phyloP scores from a whole-genome alignment of 176 grass and related monocot species.

The Cenchrus purpureus region DNA sequence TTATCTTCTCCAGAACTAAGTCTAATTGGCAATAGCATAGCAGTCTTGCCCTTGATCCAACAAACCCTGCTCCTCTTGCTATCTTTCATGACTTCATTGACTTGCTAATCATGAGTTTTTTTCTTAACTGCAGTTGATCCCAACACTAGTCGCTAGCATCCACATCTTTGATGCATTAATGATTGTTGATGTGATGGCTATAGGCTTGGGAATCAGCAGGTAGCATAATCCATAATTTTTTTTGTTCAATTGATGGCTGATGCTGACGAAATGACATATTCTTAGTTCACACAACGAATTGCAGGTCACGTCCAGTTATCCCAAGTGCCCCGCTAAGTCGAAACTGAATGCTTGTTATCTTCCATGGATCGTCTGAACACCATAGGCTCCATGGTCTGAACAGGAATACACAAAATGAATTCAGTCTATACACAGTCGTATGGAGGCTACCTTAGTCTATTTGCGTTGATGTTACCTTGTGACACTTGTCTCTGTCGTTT shows the following conservation, averaged over 20 bases:
- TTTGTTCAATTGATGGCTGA: not conserved
- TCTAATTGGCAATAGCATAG: conserved; percentile 11
- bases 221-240: not conserved
- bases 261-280: not conserved
- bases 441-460: not conserved
- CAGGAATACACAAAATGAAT: not conserved
- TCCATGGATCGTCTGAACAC: conserved; percentile 33
- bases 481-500: conserved; percentile 14
- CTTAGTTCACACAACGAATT: not conserved
- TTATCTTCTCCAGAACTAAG: not conserved
- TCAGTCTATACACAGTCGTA: not conserved
- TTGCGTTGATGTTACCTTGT: conserved; percentile 7
- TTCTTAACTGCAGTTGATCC: not conserved
- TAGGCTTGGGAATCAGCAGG: not conserved
- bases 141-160: no score
- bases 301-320: conserved; percentile 11
- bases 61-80: not conserved
- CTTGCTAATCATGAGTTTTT: not conserved
- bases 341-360: not conserved
- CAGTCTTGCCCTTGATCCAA: not conserved
- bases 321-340: not conserved
- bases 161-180: not conserved
- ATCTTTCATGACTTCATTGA: not conserved
- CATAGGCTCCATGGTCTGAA: conserved; percentile 16
- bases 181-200: conserved; percentile 12